Conservation (phyloP, 2,329 filamentous ascomycete genomes). For the Colletotrichum phormii region DNA sequence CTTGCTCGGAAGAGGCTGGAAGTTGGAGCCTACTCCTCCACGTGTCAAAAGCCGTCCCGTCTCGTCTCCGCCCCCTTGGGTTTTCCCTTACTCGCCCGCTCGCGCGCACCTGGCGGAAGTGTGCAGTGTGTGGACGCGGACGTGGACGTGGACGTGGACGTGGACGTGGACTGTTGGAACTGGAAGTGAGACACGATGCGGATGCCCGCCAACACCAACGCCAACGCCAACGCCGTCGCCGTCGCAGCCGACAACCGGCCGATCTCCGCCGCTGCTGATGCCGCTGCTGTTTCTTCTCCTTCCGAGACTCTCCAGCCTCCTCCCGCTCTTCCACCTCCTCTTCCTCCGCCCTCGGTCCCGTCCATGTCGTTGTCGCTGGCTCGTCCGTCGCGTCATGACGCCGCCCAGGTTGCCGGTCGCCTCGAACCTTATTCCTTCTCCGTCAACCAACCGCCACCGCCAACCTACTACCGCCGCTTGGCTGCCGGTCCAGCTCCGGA, state of each 20-base stretch:
- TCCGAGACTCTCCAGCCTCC: conserved; percentile 1
- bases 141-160: conserved; percentile 13
- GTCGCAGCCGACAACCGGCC: conserved; percentile 15
- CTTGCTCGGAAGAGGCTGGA: conserved; percentile 8
- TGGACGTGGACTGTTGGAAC: conserved; percentile 7
- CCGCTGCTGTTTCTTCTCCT: not conserved
- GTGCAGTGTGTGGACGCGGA: conserved; percentile 14
- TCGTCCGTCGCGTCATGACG: conserved; percentile 18
- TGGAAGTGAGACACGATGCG: conserved; percentile 36
- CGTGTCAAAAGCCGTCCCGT: conserved; percentile 21
- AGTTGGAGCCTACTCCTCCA: conserved; percentile 17
- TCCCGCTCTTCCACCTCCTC: not conserved
- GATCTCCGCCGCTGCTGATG: not conserved
- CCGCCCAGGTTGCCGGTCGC: conserved; percentile 4
- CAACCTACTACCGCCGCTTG: conserved; percentile 19
- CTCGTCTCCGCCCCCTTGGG: conserved; percentile 21
- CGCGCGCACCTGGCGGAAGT: conserved; percentile 7
- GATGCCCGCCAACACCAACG: conserved; percentile 28
- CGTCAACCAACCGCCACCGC: conserved; percentile 1
- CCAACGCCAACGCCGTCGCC: conserved; percentile 1
- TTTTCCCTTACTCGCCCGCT: conserved; percentile 21
- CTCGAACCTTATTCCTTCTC: conserved; percentile 13
- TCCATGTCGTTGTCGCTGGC: conserved; percentile 15
- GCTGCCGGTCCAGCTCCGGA: conserved; percentile 11
- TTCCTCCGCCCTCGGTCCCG: not conserved